Conservation (phyloP, 306 rosid genomes). For the Vigna hirtella region DNA sequence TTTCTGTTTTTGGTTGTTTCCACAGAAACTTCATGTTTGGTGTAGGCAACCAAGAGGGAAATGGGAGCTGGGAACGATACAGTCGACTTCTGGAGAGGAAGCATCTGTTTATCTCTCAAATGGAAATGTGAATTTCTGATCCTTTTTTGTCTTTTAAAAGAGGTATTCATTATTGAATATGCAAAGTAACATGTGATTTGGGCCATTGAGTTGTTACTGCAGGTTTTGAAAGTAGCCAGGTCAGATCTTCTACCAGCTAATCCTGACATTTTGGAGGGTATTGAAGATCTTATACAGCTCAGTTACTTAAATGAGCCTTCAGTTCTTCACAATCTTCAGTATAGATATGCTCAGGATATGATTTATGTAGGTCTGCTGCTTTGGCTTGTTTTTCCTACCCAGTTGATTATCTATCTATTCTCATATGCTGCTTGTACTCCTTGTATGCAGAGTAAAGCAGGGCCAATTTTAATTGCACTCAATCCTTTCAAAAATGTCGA, state of each 20-base stretch:
- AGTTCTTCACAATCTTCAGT: constrained; percentile 76
- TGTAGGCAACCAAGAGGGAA: constrained; percentile 72
- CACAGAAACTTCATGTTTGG: constrained; percentile 95
- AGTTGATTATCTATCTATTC: constrained; percentile 39
- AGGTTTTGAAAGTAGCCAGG: constrained; percentile 71
- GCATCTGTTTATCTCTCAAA: constrained; percentile 72
- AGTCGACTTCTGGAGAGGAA: constrained; percentile 72
- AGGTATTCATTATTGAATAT: constrained; percentile 31
- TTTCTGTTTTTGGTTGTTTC: constrained; percentile 45
- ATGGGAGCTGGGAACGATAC: constrained; percentile 85
- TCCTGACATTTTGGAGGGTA: constrained; percentile 88
- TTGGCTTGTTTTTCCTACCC: constrained; percentile 33
- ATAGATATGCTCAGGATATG: constrained; percentile 78
- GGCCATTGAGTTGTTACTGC: constrained; percentile 46
- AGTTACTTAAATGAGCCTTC: constrained; percentile 95
- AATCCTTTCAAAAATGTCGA: constrained; percentile 84
- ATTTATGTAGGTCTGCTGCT: constrained; percentile 74
- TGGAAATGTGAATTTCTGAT: constrained; percentile 69
- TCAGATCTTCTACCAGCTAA: constrained; percentile 84
- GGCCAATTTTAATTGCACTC: constrained; percentile 84
- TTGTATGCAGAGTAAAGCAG: constrained; percentile 85
- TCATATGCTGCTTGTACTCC: constrained; percentile 45
- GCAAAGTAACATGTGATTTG: constrained; percentile 43
- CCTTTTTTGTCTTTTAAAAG: constrained; percentile 22
- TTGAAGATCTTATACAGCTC: constrained; percentile 91